These are phyloP conservation scores for Trichoderma semiorbis DNA, from an alignment of 2,329 filamentous ascomycete genomes.

Conservation along the genomic window DNA sequence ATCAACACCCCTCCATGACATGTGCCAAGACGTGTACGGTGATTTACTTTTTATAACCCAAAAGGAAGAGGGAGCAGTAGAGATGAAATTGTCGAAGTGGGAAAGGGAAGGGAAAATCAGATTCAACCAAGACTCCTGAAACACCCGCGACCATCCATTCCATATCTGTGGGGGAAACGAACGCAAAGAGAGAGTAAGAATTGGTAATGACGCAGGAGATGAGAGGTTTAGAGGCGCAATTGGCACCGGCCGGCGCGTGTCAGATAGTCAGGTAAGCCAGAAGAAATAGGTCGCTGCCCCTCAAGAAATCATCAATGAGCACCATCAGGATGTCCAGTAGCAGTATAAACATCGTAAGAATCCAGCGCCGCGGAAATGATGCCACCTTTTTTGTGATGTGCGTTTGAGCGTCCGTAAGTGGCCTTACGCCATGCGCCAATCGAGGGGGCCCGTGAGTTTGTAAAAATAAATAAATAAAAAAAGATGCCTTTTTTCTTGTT, in stretches of 20 bases:
- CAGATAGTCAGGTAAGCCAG: neutral
- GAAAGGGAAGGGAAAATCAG: neutral
- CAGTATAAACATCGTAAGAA: constrained; percentile 22
- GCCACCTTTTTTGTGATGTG: constrained; percentile 31
- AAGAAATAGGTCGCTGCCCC: neutral
- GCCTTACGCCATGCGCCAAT: constrained; percentile 40
- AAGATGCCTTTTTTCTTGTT: constrained; percentile 25
- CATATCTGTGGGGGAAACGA: constrained; percentile 10
- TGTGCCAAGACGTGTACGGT: constrained; percentile 16
- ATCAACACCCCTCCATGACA: constrained; percentile 17
- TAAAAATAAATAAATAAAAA: constrained; percentile 5
- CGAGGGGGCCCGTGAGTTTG: constrained; percentile 32
- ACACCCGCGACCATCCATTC: constrained; percentile 21
- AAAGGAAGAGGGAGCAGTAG: constrained; percentile 7
- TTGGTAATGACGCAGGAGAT: constrained; percentile 6
- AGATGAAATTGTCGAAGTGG: constrained; percentile 3
- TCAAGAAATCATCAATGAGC: neutral
- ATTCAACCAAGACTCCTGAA: constrained; percentile 21
- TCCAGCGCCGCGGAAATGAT: constrained; percentile 38
- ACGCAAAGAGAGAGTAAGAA: constrained; percentile 14
- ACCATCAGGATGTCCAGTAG: constrained; percentile 1
- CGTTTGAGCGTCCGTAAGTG: constrained; percentile 31
- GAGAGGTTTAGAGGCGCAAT: neutral
- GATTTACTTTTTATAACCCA: constrained; percentile 17
- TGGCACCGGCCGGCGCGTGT: neutral